Conservation (phyloP, 352 stramenopile species). For the Pythium utonaiense region DNA sequence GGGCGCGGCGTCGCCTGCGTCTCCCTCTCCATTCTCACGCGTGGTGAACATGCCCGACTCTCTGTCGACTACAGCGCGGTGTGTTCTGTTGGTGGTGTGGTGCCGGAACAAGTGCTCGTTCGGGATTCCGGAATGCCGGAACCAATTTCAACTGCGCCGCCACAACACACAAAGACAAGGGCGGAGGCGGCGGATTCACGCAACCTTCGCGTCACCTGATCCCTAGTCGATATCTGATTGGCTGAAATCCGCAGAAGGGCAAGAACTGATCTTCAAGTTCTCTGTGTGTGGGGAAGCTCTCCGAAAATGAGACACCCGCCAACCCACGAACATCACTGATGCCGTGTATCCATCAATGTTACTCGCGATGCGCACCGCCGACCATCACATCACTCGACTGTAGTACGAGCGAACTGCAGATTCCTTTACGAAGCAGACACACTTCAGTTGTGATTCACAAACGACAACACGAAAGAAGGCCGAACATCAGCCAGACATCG, state of each 20-base stretch:
- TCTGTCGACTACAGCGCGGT: background rate
- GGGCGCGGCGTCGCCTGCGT: background rate
- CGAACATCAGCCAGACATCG: background rate
- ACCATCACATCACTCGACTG: too few species aligned
- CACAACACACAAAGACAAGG: conserved; percentile 23
- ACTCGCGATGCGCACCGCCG: background rate
- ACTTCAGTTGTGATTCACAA: too few species aligned
- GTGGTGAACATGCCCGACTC: conserved; percentile 12
- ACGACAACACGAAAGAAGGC: background rate
- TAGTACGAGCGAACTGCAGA: too few species aligned
- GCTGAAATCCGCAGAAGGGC: conserved; percentile 6
- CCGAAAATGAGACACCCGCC: background rate
- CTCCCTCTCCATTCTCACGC: background rate
- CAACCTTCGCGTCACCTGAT: conserved; percentile 19
- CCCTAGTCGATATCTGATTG: conserved; percentile 8
- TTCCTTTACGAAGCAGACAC: too few species aligned
- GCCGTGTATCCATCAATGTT: background rate
- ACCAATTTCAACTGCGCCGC: conserved; percentile 6
- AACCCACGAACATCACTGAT: too few species aligned
- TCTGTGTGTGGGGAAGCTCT: conserved; percentile 1
- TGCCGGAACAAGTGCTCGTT: background rate
- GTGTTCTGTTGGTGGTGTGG: conserved; percentile 2
- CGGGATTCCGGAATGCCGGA: conserved; percentile 1
- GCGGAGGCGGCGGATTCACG: background rate
- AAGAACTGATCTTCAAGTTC: conserved; percentile 20